Evolutionary conservation across 768 basidiomycete species (phyloP).

Genomic region (Tricholoma terreum): DNA sequence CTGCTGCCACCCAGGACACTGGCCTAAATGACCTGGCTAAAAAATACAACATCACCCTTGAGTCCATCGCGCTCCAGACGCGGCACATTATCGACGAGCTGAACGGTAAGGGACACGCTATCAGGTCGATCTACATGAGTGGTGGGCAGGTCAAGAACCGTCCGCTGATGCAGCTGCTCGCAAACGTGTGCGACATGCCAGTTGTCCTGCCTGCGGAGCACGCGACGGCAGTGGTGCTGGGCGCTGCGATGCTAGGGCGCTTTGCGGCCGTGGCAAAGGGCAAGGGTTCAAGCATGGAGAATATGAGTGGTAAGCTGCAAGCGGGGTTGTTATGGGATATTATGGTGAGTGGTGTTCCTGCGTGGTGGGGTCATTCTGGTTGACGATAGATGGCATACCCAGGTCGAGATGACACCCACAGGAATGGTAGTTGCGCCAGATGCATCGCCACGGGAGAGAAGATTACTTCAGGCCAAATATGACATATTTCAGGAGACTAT

Average conservation of each 20-base stretch:
- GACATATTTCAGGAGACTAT: constrained; percentile 88
- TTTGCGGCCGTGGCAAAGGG: constrained; percentile 65
- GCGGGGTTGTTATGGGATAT: constrained; percentile 81
- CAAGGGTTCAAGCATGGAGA: constrained; percentile 21
- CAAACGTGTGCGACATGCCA: constrained; percentile 77
- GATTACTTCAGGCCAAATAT: constrained; percentile 87
- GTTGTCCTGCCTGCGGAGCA: constrained; percentile 78
- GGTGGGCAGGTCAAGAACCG: constrained; percentile 91
- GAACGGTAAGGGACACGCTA: constrained; percentile 78
- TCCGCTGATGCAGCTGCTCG: constrained; percentile 86
- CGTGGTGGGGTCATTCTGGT: neutral
- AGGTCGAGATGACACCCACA: constrained; percentile 91
- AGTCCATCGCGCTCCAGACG: constrained; percentile 93
- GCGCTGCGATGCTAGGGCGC: constrained; percentile 90
- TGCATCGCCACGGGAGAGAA: constrained; percentile 61
- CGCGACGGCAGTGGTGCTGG: constrained; percentile 83
- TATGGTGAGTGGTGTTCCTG: constrained; percentile 57
- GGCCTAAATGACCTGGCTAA: constrained; percentile 78
- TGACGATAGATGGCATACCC: neutral
- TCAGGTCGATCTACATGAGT: constrained; percentile 86
- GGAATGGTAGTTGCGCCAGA: constrained; percentile 69
- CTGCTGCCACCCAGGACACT: constrained; percentile 47
- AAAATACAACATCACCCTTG: constrained; percentile 87
- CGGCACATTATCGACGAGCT: constrained; percentile 90
- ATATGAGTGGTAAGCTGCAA: constrained; percentile 42